A percentile compares a stretch with the other conserved stretches of the same genome.
Conservation (phyloP, 1,139 yeast genomes). For the Pichia sp. region DNA sequence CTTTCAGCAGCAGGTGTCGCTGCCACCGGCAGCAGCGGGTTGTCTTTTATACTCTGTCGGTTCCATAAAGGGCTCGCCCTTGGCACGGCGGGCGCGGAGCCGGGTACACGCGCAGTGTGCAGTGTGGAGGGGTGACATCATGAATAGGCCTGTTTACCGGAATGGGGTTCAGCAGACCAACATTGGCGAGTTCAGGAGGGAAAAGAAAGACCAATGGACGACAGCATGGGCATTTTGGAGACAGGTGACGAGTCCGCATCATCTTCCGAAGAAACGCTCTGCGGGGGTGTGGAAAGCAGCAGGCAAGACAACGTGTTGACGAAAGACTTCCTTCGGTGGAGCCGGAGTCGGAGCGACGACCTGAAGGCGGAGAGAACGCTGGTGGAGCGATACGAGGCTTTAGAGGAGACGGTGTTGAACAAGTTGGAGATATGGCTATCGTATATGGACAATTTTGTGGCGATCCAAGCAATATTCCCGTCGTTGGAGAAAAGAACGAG, state of each 20-base stretch:
- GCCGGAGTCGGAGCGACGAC: neutral
- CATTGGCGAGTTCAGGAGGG: too few species aligned
- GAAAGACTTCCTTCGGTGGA: slow-evolving; percentile 10
- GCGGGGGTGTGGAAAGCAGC: neutral
- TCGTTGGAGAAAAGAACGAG: slow-evolving; percentile 3
- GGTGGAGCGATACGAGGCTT: slow-evolving; percentile 9
- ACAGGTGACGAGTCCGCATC: neutral
- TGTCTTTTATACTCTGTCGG: neutral
- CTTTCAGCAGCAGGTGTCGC: too few species aligned
- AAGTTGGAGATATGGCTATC: slow-evolving; percentile 27
- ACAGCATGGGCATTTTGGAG: neutral
- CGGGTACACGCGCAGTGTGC: neutral
- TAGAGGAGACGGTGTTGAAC: slow-evolving; percentile 23
- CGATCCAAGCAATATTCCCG: slow-evolving; percentile 27
- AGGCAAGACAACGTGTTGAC: neutral
- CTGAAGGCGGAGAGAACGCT: neutral
- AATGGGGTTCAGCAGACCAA: too few species aligned
- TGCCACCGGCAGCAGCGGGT: neutral
- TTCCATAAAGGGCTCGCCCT: neutral
- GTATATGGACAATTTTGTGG: slow-evolving; percentile 30
- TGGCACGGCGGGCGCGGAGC: neutral
- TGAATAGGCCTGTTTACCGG: neutral
- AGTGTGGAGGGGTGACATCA: neutral
- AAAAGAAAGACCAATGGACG: too few species aligned
- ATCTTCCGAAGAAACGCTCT: slow-evolving; percentile 2